These are phyloP conservation scores for Bimuria novae-zelandiae DNA, from an alignment of 2,329 filamentous ascomycete species.

Conservation along the genomic window DNA sequence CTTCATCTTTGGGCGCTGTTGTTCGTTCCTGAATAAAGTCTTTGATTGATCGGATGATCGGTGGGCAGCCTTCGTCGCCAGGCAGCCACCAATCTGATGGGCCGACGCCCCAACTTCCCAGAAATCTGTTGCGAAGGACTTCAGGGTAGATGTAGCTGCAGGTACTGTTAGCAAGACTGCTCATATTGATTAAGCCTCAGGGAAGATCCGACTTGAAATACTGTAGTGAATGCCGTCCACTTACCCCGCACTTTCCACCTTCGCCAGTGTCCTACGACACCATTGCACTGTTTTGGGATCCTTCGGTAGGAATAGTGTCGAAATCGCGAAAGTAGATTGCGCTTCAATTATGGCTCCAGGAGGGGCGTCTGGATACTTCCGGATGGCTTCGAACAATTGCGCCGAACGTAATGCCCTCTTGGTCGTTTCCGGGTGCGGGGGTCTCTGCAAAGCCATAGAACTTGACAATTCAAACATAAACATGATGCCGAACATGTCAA, in stretches of 20 bases:
- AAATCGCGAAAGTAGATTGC: constrained; percentile 77
- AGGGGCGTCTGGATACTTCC: constrained; percentile 71
- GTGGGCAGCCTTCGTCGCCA: constrained; percentile 74
- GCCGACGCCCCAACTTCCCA: constrained; percentile 73
- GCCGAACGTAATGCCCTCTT: constrained; percentile 71
- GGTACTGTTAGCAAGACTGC: constrained; percentile 9
- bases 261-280: constrained; percentile 77
- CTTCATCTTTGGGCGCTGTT: constrained; percentile 53
- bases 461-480: constrained; percentile 82
- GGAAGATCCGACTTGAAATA: background rate
- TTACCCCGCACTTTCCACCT: constrained; percentile 79
- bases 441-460: constrained; percentile 59
- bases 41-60: constrained; percentile 75
- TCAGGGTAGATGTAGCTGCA: constrained; percentile 80
- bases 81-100: constrained; percentile 89
- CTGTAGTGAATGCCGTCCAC: constrained; percentile 35
- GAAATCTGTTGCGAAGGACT: constrained; percentile 74
- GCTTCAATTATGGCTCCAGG: constrained; percentile 72
- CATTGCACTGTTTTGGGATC: constrained; percentile 75
- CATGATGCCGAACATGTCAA: constrained; percentile 78
- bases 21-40: constrained; percentile 80
- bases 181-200: background rate
- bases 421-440: constrained; percentile 59
- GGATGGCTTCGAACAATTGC: constrained; percentile 78
- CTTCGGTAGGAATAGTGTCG: constrained; percentile 77